Percentiles rank a stretch among this genome's conserved stretches.
These are phyloP conservation scores for Metrosideros polymorpha DNA, from an alignment of 441 rosid species.

Conservation along the genomic window DNA sequence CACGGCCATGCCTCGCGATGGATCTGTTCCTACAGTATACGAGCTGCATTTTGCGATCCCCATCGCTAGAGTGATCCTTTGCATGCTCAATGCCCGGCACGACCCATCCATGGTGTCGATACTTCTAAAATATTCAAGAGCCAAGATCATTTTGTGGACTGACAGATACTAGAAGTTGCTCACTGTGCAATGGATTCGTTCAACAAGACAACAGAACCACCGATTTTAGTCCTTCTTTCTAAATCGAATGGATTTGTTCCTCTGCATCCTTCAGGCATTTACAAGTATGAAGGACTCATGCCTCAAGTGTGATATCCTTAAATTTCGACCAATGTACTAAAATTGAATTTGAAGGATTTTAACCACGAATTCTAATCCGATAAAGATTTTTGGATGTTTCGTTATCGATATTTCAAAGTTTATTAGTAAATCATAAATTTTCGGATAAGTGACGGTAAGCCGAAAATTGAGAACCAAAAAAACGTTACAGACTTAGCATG, in stretches of 20 bases:
- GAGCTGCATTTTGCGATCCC: slow-evolving; percentile 82
- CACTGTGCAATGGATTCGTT: slow-evolving; percentile 39
- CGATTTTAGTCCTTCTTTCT: too few relatives aligned
- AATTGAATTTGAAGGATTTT: too few relatives aligned
- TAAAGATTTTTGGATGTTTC: too few relatives aligned
- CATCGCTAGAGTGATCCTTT: slow-evolving; percentile 66
- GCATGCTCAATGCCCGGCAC: slow-evolving; percentile 50
- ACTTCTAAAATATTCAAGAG: slow-evolving; percentile 39
- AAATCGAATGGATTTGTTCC: slow-evolving; percentile 15
- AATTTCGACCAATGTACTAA: too few relatives aligned
- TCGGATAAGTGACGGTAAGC: too few relatives aligned
- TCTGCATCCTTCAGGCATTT: neutral
- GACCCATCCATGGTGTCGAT: slow-evolving; percentile 44
- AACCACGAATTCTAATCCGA: too few relatives aligned
- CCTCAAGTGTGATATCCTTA: too few relatives aligned
- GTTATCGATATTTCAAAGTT: too few relatives aligned
- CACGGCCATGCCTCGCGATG: too few relatives aligned
- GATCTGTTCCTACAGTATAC: slow-evolving; percentile 63
- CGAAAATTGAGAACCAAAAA: too few relatives aligned
- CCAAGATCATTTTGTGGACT: slow-evolving; percentile 57
- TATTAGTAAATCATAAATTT: too few relatives aligned
- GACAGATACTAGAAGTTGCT: slow-evolving; percentile 30
- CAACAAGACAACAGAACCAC: slow-evolving; percentile 19
- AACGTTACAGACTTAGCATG: too few relatives aligned
- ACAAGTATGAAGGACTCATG: slow-evolving; percentile 49